Conservation (phyloP, 352 stramenopile genomes). For the Globisporangium acanthophoron region DNA sequence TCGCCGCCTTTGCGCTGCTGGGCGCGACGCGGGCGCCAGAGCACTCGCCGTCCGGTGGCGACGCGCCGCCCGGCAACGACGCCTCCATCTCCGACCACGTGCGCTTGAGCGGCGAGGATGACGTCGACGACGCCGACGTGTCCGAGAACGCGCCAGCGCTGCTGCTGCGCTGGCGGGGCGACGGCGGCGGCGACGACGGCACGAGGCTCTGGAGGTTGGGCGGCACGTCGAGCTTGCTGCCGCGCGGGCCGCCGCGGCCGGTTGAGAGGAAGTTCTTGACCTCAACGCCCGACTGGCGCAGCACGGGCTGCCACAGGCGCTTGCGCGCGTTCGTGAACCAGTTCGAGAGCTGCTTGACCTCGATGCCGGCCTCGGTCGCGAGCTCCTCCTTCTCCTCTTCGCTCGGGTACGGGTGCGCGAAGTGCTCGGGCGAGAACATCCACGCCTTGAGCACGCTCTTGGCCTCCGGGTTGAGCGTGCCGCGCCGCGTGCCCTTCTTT, state of each 20-base stretch:
- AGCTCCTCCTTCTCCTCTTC: slow-evolving; percentile 87
- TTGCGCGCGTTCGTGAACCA: slow-evolving; percentile 90
- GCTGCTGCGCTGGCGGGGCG: slow-evolving; percentile 12
- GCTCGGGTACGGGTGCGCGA: slow-evolving; percentile 83
- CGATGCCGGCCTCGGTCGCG: slow-evolving; percentile 69
- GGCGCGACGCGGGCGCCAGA: background rate
- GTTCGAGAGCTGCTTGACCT: slow-evolving; percentile 88
- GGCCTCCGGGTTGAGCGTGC: slow-evolving; percentile 75
- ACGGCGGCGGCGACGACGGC: slow-evolving; percentile 26
- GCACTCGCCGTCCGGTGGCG: background rate
- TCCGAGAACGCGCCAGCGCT: slow-evolving; percentile 5
- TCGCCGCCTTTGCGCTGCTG: slow-evolving; percentile 5
- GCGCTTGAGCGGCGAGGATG: slow-evolving; percentile 47
- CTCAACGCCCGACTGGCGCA: slow-evolving; percentile 83
- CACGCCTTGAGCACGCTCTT: slow-evolving; percentile 87
- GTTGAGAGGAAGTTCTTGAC: slow-evolving; percentile 88
- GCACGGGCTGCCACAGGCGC: slow-evolving; percentile 79
- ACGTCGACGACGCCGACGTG: slow-evolving; percentile 3
- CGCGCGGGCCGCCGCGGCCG: slow-evolving; percentile 67
- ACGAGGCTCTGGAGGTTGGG: slow-evolving; percentile 55
- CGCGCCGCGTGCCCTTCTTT: slow-evolving; percentile 79
- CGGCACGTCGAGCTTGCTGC: slow-evolving; percentile 74
- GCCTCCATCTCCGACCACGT: slow-evolving; percentile 41
- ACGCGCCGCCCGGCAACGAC: slow-evolving; percentile 15
- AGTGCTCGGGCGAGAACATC: slow-evolving; percentile 88